Base-by-base conservation (phyloP, 2,329 filamentous ascomycete genomes). In the Ophiostoma ulmi region DNA sequence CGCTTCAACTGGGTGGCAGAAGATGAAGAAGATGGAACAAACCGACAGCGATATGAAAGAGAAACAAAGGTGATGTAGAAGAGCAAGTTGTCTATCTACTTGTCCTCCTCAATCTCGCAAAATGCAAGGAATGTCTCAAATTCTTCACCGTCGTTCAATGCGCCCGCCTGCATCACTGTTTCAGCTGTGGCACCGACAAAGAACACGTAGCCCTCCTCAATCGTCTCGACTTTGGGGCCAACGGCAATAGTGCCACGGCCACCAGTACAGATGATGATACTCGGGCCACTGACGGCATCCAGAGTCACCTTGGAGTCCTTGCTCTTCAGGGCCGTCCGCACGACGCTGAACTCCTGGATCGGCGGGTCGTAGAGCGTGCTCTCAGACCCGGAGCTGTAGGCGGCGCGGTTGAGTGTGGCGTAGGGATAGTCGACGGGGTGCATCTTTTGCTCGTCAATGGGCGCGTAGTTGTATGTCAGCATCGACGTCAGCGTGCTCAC, bases 391-490 rank as follows among this genome's bases (percentile, higher is more conserved):
- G 91, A 93, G 73, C 88, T 91, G 81, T 97, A 97, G 7, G 90
- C 93, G 0, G 84, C 80, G n/a, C 88, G 87, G 79, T 97, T 96
- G 70, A 97, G 84, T 1, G 90, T 92, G 14, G 86, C 90, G 78
- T 95, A 97, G 1, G 93, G 90, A 78, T 97, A 98, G 76, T 95
- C 91, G 20, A 84, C 85, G 0, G 95, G 93, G 5, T 85, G 78
- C 90, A 99, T 96, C 83, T 97, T 97, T 80, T 99, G 95, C 81
- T 97, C 90, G 72, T 91, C 90, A 74, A 97, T 97, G 2, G 95
- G 94, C 0, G 95, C 94, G 77, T 96, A 97, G 76, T 90, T 92
- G 83, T 99, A 99, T 0, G 95, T 99, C 75, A 99, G 83, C 90
- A 97, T 97, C 73, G 88, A 86, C 44, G 94, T 93, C 13, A 99